Evolutionary conservation across 345 rosid species (phyloP), one percentile per base, ranked within the genome.

Genomic region (Boechera divaricarpa): DNA sequence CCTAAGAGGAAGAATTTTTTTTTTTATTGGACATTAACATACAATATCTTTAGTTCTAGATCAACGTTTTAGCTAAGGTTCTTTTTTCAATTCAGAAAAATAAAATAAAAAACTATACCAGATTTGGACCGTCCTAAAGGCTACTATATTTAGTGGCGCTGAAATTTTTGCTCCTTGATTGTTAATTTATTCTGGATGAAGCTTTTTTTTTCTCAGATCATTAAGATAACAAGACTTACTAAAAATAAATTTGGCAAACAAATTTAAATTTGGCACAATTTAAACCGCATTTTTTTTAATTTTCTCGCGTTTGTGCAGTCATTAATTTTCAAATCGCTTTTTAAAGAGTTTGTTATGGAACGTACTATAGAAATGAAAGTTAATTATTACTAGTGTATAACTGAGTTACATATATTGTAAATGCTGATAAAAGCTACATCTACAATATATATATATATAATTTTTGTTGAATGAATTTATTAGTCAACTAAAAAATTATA

Each of bases 161-260:
- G 63, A 73, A 73, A 61, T 3, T 24, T 62, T 62, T 28, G 29
- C 16, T 49, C 51, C 1, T 49, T 72, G 3, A 12, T 21, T 67
- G 1, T 63, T 18, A 18, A 18, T 18, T 64, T 29, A 24, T 2
- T 4, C 35, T 35, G 7, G 36, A 4, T 9, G 5, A 36, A 36
- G 36, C 31, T 1, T 39, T 39, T 39, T 39, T 36, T 36, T 36
- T 44, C 7, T 58, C 15, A 5, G 7, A 59, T 36, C 29, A 35
- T 58, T n/a, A 33, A 33, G 2, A 39, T 45, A 61, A 60, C 47
- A 36, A 60, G 39, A 36, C 31, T 18, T 16, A 9, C 64, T n/a
- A 9, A 57, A 15, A 6, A 35, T 55, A 10, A 6, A 32, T 4
- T 36, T 5, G 11, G 32, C 32, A 2, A 15, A 15, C n/a, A 32